Evolutionary conservation across 2,329 filamentous ascomycete species (phyloP).

Genomic region (Biscogniauxia mediterranea): DNA sequence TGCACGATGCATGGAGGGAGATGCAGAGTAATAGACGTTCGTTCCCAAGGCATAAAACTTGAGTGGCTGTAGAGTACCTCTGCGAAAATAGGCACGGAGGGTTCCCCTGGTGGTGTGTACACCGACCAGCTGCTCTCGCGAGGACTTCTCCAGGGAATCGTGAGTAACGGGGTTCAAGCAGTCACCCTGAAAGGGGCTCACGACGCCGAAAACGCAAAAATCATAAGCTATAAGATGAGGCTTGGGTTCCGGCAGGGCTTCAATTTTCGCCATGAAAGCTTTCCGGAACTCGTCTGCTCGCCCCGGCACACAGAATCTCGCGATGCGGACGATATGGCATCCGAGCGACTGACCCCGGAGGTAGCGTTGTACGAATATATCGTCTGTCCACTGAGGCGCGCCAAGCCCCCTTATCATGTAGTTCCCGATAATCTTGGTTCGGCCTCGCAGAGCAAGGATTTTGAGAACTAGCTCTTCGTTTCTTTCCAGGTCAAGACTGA

Average conservation of each 20-base stretch:
- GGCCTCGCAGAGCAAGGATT: conserved; percentile 52
- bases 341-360: conserved; percentile 52
- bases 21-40: conserved; percentile 67
- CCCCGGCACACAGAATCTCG: conserved; percentile 56
- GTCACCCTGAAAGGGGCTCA: conserved; percentile 41
- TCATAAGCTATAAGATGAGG: conserved; percentile 50
- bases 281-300: conserved; percentile 49
- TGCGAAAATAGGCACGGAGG: conserved; percentile 58
- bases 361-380: conserved; percentile 52
- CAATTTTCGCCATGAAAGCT: conserved; percentile 49
- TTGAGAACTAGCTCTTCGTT: conserved; percentile 47
- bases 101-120: conserved; percentile 56
- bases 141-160: conserved; percentile 38
- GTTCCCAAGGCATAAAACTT: conserved; percentile 68
- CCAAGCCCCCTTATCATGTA: conserved; percentile 47
- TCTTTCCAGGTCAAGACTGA: conserved; percentile 61
- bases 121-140: conserved; percentile 43
- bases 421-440: conserved; percentile 61
- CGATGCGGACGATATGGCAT: conserved; percentile 62
- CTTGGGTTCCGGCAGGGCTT: conserved; percentile 42
- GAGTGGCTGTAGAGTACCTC: conserved; percentile 62
- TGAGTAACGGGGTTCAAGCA: conserved; percentile 55
- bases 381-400: conserved; percentile 54
- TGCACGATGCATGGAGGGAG: conserved; percentile 70
- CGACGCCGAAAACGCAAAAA: conserved; percentile 43